phyloP scores from a whole-genome alignment of 352 stramenopile species.

The Phytophthora idaei region DNA sequence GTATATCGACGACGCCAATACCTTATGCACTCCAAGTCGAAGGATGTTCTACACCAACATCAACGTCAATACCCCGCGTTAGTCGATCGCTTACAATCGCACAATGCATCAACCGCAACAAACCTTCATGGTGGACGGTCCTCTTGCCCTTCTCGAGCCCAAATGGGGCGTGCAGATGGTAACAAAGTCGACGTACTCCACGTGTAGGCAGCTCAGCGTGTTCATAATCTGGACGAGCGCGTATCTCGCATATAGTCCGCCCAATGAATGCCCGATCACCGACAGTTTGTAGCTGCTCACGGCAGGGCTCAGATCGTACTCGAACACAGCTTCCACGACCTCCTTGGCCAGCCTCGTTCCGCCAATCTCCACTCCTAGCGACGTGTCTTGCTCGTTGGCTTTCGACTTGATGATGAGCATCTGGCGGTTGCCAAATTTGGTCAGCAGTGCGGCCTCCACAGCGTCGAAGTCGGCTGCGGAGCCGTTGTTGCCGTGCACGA shows the following conservation, averaged over 20 bases:
- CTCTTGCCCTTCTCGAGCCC: slow-evolving; percentile 68
- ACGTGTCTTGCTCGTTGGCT: slow-evolving; percentile 67
- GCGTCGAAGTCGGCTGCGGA: slow-evolving; percentile 73
- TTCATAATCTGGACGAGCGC: slow-evolving; percentile 64
- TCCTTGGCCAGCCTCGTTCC: slow-evolving; percentile 69
- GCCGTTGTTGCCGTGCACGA: slow-evolving; percentile 87
- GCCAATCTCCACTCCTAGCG: slow-evolving; percentile 68
- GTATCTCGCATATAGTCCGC: slow-evolving; percentile 77
- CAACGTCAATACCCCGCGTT: slow-evolving; percentile 8
- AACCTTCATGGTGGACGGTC: slow-evolving; percentile 71
- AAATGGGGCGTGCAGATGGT: slow-evolving; percentile 85
- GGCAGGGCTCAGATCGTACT: slow-evolving; percentile 59
- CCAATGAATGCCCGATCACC: slow-evolving; percentile 76
- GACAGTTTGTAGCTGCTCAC: slow-evolving; percentile 70
- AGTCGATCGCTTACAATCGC: slow-evolving; percentile 6
- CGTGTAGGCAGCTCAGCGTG: slow-evolving; percentile 57
- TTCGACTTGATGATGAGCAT: slow-evolving; percentile 74
- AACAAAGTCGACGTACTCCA: slow-evolving; percentile 78
- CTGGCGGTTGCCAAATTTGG: slow-evolving; percentile 52
- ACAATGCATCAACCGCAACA: slow-evolving; percentile 10
- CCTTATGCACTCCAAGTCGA: slow-evolving; percentile 72
- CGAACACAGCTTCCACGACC: slow-evolving; percentile 60
- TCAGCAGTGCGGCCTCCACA: slow-evolving; percentile 45
- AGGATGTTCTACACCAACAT: slow-evolving; percentile 58
- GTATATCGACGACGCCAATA: slow-evolving; percentile 70